Conservation (phyloP, 495 filamentous ascomycete species). For the Penicillium paradoxum region DNA sequence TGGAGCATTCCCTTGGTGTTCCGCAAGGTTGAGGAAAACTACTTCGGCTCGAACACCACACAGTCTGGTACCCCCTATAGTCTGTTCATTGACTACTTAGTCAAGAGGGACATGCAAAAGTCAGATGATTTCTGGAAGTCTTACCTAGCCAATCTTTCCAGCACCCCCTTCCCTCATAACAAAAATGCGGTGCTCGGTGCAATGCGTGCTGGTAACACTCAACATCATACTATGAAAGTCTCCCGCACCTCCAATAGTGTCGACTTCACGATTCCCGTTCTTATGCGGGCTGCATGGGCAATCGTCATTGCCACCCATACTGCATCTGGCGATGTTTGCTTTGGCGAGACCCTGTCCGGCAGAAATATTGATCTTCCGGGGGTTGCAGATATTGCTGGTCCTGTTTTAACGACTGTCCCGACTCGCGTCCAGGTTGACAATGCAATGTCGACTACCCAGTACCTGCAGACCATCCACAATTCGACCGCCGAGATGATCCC, state of each 20-base stretch:
- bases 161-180: constrained; percentile 27
- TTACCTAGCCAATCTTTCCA: constrained; percentile 27
- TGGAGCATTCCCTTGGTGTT: constrained; percentile 60
- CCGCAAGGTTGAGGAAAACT: constrained; percentile 49
- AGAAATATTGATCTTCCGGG: constrained; percentile 47
- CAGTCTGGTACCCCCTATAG: constrained; percentile 27
- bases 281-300: constrained; percentile 53
- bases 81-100: constrained; percentile 41
- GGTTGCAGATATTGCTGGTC: constrained; percentile 48
- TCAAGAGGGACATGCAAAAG: constrained; percentile 26
- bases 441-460: constrained; percentile 31
- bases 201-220: constrained; percentile 29
- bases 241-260: constrained; percentile 14
- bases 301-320: constrained; percentile 44
- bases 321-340: constrained; percentile 45
- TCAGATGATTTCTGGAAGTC: constrained; percentile 45
- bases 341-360: constrained; percentile 53
- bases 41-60: constrained; percentile 14
- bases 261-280: constrained; percentile 42
- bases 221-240: constrained; percentile 24
- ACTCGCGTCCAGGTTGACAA: constrained; percentile 40
- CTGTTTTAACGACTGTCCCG: constrained; percentile 50
- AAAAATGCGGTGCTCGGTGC: constrained; percentile 24
- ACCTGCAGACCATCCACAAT: constrained; percentile 39
- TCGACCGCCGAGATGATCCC: constrained; percentile 46